phyloP scores from a whole-genome alignment of 768 basidiomycete genomes.

The Mycena floridula region DNA sequence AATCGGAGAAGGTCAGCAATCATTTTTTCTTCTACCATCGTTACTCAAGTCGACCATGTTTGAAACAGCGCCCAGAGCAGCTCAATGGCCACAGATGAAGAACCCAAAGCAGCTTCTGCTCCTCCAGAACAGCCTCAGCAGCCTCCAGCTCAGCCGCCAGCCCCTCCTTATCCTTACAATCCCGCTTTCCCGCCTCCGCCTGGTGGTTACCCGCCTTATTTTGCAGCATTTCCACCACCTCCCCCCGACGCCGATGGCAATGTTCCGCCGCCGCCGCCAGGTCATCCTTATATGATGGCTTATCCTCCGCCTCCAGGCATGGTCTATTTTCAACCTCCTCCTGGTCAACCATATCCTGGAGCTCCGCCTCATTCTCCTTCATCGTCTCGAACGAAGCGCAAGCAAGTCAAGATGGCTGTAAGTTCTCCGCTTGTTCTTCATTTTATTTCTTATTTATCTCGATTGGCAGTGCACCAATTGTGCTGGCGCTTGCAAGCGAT shows the following conservation, averaged over 20 bases:
- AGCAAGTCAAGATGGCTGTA: slow-evolving; percentile 84
- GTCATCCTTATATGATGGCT: background rate
- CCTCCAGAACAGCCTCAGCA: too few relatives aligned
- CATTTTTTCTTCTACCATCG: too few relatives aligned
- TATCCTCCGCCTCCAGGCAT: background rate
- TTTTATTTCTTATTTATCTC: background rate
- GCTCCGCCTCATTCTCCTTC: background rate
- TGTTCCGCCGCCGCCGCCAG: background rate
- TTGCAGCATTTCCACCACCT: background rate
- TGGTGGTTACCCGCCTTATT: too few relatives aligned
- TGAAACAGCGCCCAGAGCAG: too few relatives aligned
- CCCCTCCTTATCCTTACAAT: too few relatives aligned
- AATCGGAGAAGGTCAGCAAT: too few relatives aligned
- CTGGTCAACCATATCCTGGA: background rate
- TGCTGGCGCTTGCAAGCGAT: slow-evolving; percentile 84
- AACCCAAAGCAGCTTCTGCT: too few relatives aligned
- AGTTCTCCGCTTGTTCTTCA: slow-evolving; percentile 9
- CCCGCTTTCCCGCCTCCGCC: too few relatives aligned
- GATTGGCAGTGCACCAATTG: slow-evolving; percentile 67
- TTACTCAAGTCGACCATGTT: too few relatives aligned
- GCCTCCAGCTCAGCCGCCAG: too few relatives aligned
- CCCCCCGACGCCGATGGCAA: background rate
- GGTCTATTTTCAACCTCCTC: background rate
- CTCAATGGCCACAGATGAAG: too few relatives aligned
- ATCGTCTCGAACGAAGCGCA: slow-evolving; percentile 55